Conservation (phyloP, 345 rosid species). For the Hypericum androsaemum region DNA sequence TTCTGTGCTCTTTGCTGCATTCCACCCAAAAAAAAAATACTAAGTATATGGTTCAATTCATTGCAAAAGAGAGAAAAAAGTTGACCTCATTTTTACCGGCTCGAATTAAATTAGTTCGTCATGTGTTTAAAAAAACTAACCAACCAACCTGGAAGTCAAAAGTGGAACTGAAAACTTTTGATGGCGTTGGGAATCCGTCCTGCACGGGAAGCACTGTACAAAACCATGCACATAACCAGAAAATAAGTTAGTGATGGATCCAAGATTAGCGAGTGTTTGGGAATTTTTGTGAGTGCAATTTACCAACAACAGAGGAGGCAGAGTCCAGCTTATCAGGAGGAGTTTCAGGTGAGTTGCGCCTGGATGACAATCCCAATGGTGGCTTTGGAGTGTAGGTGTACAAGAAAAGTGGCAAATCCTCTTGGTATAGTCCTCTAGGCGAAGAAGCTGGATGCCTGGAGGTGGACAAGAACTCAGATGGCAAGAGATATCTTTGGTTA, state of each 20-base stretch:
- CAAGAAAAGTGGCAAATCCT: slow-evolving; percentile 32
- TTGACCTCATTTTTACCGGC: no score
- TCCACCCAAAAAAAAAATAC: not conserved
- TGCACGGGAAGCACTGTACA: slow-evolving; percentile 20
- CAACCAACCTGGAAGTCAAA: slow-evolving; percentile 46
- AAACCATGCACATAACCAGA: not conserved
- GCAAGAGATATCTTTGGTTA: no score
- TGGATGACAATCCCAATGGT: not conserved
- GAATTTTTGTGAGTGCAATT: not conserved
- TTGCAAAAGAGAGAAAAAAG: no score
- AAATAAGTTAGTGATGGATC: not conserved
- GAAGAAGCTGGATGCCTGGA: no score
- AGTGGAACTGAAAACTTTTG: slow-evolving; percentile 25
- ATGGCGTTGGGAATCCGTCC: slow-evolving; percentile 22
- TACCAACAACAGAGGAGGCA: slow-evolving; percentile 14
- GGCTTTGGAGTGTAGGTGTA: slow-evolving; percentile 18
- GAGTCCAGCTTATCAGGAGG: slow-evolving; percentile 3
- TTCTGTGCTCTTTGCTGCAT: slow-evolving; percentile 15
- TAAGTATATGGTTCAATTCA: not conserved
- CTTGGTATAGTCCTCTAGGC: slow-evolving; percentile 5
- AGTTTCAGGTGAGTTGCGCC: slow-evolving; percentile 2
- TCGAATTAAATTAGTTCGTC: no score
- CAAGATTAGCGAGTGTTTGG: not conserved
- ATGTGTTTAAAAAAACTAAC: no score
- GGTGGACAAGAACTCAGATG: no score